phyloP scores from a whole-genome alignment of 2,329 filamentous ascomycete genomes.

The Claviceps paspali region DNA sequence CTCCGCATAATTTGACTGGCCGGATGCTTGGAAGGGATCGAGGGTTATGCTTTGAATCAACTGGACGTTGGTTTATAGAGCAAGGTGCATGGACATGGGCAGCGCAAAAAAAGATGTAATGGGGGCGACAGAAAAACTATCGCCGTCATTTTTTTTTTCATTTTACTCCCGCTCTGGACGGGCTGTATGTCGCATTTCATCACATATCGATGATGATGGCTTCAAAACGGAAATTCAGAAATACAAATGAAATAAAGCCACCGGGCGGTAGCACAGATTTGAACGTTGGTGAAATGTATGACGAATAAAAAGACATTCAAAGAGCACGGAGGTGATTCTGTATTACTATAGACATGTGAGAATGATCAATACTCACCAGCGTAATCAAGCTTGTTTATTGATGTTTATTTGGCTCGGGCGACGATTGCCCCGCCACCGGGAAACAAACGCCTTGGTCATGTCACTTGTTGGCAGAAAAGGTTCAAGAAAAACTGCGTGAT shows the following conservation, averaged over 20 bases:
- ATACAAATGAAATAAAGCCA: constrained; percentile 27
- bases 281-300: constrained; percentile 6
- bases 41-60: constrained; percentile 13
- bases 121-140: constrained; percentile 20
- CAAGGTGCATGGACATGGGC: constrained; percentile 20
- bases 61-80: constrained; percentile 23
- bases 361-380: neutral
- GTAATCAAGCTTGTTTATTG: neutral
- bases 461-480: neutral
- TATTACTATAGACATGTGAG: neutral
- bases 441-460: too few species aligned
- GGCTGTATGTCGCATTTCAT: constrained; percentile 49
- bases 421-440: too few species aligned
- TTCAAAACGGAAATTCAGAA: constrained; percentile 49
- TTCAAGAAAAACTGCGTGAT: constrained; percentile 12
- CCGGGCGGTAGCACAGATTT: constrained; percentile 13
- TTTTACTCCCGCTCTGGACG: constrained; percentile 37
- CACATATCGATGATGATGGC: constrained; percentile 44
- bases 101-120: constrained; percentile 16
- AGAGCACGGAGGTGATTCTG: neutral
- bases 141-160: constrained; percentile 32
- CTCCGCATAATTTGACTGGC: constrained; percentile 43
- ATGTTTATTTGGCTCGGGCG: neutral
- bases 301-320: neutral
- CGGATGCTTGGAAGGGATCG: constrained; percentile 18